Evolutionary conservation across 75 land plant genomes (phyloP), one percentile per base, ranked within the genome.

Genomic region (Picea sitchensis): DNA sequence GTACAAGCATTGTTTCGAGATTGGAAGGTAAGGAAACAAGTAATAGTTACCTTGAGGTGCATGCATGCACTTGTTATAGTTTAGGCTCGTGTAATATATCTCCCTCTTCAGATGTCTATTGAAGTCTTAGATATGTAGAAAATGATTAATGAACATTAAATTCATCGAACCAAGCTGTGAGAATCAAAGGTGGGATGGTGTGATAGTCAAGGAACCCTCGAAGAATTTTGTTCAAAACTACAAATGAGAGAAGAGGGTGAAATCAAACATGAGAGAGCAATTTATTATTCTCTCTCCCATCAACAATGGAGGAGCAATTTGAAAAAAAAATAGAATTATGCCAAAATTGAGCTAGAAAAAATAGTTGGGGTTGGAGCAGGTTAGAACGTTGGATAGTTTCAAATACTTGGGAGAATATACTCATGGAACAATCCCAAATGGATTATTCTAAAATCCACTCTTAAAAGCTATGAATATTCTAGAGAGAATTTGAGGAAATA

Each of bases 61-160:
- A 95, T 95, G 98, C 98, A 95, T 78, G 96, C 98, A 8, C 88
- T 95, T 3, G 96, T 93, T 51, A 87, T 96, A 21, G 98, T 95
- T 30, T 96, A 95, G 79, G 96, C 98, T 11, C 87, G 96, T 8
- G 86, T 96, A 18, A 86, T 96, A 32, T 96, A 96, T 15, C 91
- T 96, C 57, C 87, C 90, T 3, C 96, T 96, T 4, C 82, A 96
- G 23, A 92, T 96, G 96, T 94, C 98, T 8, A 65, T 81, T 14
- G 96, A 96, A 65, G 98, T 94, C 18, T 95, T 88, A 75, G 98
- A 94, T 14, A 93, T 96, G 12, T 96, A 92, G 84, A 80, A 83
- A 72, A 68, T 88, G 77, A 80, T 95, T 11, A 78, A 87, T 61
- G 82, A 84, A 36, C 87, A 65, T 20, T 88, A 93, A 30, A 82